These are phyloP conservation scores for Chytriomyces confervae DNA, from an alignment of 192 early-diverging fungal genomes.

Conservation along the genomic window DNA sequence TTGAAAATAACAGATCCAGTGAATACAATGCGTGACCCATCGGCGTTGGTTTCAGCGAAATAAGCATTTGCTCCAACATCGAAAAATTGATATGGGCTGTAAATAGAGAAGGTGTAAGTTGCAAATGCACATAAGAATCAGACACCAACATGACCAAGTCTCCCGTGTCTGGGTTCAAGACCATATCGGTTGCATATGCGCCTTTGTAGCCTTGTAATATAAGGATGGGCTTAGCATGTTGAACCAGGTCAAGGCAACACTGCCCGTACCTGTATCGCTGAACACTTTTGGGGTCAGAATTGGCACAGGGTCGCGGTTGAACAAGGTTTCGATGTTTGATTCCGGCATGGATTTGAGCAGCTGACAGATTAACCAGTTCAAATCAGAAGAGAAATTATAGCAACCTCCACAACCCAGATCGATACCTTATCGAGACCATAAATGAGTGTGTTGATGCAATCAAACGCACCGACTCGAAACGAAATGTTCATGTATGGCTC, in stretches of 20 bases:
- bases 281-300: background rate
- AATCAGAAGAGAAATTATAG: background rate
- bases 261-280: slow-evolving; percentile 7
- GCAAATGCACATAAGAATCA: background rate
- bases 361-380: background rate
- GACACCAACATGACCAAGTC: slow-evolving; percentile 16
- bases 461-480: slow-evolving; percentile 16
- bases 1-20: slow-evolving; percentile 6
- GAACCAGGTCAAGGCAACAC: no score
- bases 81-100: slow-evolving; percentile 4
- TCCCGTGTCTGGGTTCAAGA: slow-evolving; percentile 13
- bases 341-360: background rate
- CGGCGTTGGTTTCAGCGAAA: background rate
- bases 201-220: slow-evolving; percentile 9
- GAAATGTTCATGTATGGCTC: slow-evolving; percentile 6
- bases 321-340: background rate
- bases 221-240: no score
- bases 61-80: background rate
- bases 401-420: background rate
- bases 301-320: no score
- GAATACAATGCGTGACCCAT: slow-evolving; percentile 9
- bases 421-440: slow-evolving; percentile 20
- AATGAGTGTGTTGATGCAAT: slow-evolving; percentile 16
- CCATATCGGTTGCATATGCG: background rate
- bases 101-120: background rate